Conservation (phyloP, 2,329 filamentous ascomycete genomes). For the Hymenoscyphus repandus region DNA sequence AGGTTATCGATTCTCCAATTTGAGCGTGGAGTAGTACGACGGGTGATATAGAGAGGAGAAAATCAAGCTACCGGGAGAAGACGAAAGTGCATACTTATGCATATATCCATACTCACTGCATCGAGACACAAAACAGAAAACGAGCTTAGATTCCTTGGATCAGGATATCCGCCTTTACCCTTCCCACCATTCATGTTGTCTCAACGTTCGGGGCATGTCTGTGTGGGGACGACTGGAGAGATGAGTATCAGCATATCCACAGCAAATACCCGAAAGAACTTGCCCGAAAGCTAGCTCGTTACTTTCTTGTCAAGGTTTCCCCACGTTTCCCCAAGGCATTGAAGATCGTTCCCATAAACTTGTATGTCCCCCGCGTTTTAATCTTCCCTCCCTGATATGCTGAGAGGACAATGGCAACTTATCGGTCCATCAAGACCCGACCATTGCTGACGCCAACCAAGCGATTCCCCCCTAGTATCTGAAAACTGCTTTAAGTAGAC, state of each 20-base stretch:
- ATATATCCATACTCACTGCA: not conserved
- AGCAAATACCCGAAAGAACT: no score
- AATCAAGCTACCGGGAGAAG: not conserved
- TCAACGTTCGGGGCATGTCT: no score
- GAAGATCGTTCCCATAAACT: not conserved
- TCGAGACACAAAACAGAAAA: not conserved
- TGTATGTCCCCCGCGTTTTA: not conserved
- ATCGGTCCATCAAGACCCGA: not conserved
- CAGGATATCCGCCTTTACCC: not conserved
- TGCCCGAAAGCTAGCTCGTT: no score
- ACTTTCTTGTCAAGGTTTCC: not conserved
- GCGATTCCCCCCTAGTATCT: no score
- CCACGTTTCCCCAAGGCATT: not conserved
- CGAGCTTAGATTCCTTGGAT: not conserved
- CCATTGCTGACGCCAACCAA: no score
- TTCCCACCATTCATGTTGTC: not conserved
- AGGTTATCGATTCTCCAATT: not conserved
- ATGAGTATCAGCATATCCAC: no score
- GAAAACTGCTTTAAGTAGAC: no score
- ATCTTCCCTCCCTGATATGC: no score
- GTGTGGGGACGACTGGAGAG: no score
- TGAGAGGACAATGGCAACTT: not conserved
- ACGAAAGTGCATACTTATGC: slow-evolving; percentile 3
- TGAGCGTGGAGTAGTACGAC: not conserved
- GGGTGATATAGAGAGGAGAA: not conserved